These are phyloP conservation scores for Xylariaceae sp. DNA, from an alignment of 2,329 filamentous ascomycete species.

Conservation along the genomic window DNA sequence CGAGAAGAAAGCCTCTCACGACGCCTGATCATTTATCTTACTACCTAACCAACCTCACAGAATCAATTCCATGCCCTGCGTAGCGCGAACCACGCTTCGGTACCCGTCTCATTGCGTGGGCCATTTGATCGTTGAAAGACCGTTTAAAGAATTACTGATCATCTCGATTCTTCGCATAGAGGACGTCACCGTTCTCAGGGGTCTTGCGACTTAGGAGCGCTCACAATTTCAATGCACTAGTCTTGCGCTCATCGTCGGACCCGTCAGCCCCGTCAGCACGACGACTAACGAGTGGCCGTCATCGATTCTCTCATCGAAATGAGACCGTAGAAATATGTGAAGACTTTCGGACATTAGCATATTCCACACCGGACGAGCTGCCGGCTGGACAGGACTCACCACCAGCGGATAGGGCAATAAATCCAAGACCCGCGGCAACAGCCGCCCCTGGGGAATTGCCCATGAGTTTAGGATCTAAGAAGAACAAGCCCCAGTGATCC, in stretches of 20 bases:
- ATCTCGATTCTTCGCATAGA: not conserved
- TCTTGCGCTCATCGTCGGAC: not conserved
- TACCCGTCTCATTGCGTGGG: not conserved
- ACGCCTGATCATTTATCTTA: not conserved
- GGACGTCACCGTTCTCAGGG: not conserved
- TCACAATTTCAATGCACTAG: not conserved
- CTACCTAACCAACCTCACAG: not conserved
- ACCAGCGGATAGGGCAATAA: conserved; percentile 42
- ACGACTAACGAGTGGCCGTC: conserved; percentile 21
- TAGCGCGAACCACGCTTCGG: not conserved
- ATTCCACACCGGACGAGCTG: conserved; percentile 6
- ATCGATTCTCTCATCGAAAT: conserved; percentile 45
- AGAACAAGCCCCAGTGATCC: conserved; percentile 47
- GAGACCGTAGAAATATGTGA: conserved; percentile 47
- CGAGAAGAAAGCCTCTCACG: not conserved
- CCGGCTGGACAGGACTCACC: conserved; percentile 37
- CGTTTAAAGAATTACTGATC: not conserved
- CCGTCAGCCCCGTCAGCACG: not conserved
- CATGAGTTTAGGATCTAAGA: conserved; percentile 45
- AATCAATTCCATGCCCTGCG: not conserved
- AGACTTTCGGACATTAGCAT: conserved; percentile 37
- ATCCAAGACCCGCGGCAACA: conserved; percentile 42
- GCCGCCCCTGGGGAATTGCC: conserved; percentile 42
- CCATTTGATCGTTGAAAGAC: not conserved
- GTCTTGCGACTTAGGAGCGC: not conserved